These are phyloP conservation scores for Aleurites moluccanus DNA, from an alignment of 441 rosid species.

Conservation along the genomic window DNA sequence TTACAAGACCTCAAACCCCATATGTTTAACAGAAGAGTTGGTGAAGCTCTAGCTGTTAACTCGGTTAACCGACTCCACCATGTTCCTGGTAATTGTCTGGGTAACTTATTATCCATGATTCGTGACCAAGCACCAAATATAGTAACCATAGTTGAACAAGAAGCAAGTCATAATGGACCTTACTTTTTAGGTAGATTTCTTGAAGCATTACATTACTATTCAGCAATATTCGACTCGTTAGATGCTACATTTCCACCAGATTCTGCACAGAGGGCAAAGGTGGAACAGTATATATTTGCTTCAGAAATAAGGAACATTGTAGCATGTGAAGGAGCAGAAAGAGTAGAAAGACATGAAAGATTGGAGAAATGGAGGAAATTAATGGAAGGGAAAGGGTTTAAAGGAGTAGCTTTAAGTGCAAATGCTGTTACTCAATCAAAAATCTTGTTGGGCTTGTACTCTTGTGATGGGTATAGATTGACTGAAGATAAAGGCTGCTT, in stretches of 20 bases:
- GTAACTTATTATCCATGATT: constrained; percentile 48
- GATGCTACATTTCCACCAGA: constrained; percentile 57
- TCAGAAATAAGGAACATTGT: constrained; percentile 66
- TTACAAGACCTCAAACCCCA: constrained; percentile 52
- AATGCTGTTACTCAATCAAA: constrained; percentile 65
- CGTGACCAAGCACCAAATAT: constrained; percentile 65
- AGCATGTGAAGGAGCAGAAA: constrained; percentile 59
- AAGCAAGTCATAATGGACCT: constrained; percentile 67
- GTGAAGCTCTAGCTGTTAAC: constrained; percentile 65
- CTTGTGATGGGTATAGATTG: constrained; percentile 54
- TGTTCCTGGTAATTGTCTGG: constrained; percentile 46
- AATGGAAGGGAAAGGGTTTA: constrained; percentile 66
- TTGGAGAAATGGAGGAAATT: constrained; percentile 66
- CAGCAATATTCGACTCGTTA: constrained; percentile 55
- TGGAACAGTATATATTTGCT: constrained; percentile 58
- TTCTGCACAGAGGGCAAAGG: constrained; percentile 59
- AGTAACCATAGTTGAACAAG: constrained; percentile 57
- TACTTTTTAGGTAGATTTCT: constrained; percentile 61
- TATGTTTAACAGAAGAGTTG: constrained; percentile 57
- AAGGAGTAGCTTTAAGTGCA: constrained; percentile 48
- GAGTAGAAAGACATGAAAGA: constrained; percentile 60
- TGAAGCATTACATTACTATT: constrained; percentile 63
- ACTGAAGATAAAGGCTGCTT: constrained; percentile 63
- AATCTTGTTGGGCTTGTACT: constrained; percentile 48
- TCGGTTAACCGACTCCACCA: constrained; percentile 51